Evolutionary conservation across 148 eudicot genomes (phyloP), one percentile per base, ranked within the genome.

Genomic region (Nepenthes gracilis): DNA sequence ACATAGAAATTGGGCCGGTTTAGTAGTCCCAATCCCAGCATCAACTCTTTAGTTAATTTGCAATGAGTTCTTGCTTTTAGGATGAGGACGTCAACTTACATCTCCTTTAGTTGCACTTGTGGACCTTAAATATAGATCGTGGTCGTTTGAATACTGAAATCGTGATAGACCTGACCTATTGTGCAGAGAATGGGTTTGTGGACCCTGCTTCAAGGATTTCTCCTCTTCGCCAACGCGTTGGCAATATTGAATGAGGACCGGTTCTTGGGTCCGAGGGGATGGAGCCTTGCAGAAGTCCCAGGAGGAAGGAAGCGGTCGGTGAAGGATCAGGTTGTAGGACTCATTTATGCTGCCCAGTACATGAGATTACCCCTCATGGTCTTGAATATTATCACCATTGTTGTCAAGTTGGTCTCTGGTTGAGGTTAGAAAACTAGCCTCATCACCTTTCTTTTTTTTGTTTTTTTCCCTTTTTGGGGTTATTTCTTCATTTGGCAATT

Each of bases 201-300:
- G 95, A 82, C 85, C 6, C 70, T 86, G 66, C 76, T 90, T 7
- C 90, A 90, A 70, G 95, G 95, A 54, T 76, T 83, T 72, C 76
- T 90, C 65, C 95, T 90, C 64, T 76, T 86, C 72, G 95, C 90
- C n/a, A 90, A 90, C 66, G 88, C 95, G 38, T 69, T 86, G 59
- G 97, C 97, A 37, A 84, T 90, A 80, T 59, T 90, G 47, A 90
- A 90, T 15, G 97, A 90, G 71, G 97, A 90, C 52, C 76, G 97
- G 33, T 84, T 90, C 64, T 88, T 90, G 57, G 79, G 83, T 32
- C 94, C 94, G 3, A 86, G 78, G 70, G 90, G 97, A 15, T 75
- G 88, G 81, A 86, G 86, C 81, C 82, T 83, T 73, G 72, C 83
- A 47, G 97, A 90, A 64, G 80, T 72, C 55, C 70, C 78, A 15